Conservation (phyloP, 2,329 filamentous ascomycete genomes). For the Epichloe uncinata region DNA sequence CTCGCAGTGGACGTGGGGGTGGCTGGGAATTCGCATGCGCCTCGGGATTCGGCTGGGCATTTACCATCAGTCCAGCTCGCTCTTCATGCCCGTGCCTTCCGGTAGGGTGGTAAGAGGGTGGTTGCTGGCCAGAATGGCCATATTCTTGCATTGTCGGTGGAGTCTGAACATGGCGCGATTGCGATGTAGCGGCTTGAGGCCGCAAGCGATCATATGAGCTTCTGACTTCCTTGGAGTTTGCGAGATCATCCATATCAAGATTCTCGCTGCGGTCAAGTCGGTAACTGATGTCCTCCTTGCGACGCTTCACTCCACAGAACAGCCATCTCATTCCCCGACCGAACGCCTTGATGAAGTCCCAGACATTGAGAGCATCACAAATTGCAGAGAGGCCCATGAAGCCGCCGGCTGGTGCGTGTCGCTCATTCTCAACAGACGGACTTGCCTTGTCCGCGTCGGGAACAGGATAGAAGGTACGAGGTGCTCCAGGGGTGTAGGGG, state of each 20-base stretch:
- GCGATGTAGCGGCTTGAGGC: slow-evolving; percentile 5
- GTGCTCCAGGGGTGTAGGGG: slow-evolving; percentile 44
- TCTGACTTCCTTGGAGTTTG: slow-evolving; percentile 13
- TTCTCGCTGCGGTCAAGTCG: slow-evolving; percentile 17
- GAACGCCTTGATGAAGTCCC: slow-evolving; percentile 72
- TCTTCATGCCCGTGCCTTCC: slow-evolving; percentile 21
- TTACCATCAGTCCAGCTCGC: slow-evolving; percentile 29
- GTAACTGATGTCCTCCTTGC: slow-evolving; percentile 41
- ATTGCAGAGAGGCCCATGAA: slow-evolving; percentile 52
- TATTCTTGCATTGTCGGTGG: slow-evolving; percentile 17
- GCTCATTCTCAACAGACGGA: slow-evolving; percentile 29
- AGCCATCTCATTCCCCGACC: slow-evolving; percentile 70
- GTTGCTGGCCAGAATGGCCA: slow-evolving; percentile 24
- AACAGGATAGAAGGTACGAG: slow-evolving; percentile 32
- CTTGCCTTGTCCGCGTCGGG: slow-evolving; percentile 27
- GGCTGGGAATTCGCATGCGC: neutral
- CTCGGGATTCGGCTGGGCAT: slow-evolving; percentile 19
- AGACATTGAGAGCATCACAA: slow-evolving; percentile 60
- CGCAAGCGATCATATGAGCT: slow-evolving; percentile 12
- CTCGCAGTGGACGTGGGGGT: slow-evolving; percentile 5
- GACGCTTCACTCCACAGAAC: slow-evolving; percentile 54
- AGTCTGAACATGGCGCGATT: slow-evolving; percentile 12
- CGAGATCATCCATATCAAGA: slow-evolving; percentile 26
- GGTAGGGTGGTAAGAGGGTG: slow-evolving; percentile 20
- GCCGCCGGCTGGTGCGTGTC: slow-evolving; percentile 46